Conservation (phyloP, 768 basidiomycete genomes). For the Leccinum uliginosum region DNA sequence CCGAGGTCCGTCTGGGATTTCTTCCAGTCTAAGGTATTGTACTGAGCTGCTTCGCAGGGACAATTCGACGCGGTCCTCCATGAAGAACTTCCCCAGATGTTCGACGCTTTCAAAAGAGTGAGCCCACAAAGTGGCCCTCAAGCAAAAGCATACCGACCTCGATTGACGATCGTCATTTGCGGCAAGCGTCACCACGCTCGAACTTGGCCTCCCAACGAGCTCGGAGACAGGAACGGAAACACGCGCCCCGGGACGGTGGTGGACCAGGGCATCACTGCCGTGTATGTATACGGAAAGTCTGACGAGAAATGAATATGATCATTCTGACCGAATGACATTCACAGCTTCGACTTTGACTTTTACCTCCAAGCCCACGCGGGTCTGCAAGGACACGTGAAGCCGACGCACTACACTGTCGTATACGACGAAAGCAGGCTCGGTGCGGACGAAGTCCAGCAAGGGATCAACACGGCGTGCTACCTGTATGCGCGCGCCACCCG, state of each 20-base stretch:
- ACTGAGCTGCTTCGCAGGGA: constrained; percentile 41
- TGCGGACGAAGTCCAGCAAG: constrained; percentile 71
- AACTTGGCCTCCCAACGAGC: constrained; percentile 50
- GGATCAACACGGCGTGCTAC: constrained; percentile 66
- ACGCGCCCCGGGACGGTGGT: constrained; percentile 77
- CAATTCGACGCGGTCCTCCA: constrained; percentile 62
- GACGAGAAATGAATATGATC: neutral
- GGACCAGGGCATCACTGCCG: constrained; percentile 71
- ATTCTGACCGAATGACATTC: neutral
- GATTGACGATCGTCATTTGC: constrained; percentile 71
- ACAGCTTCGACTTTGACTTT: constrained; percentile 60
- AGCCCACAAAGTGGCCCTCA: constrained; percentile 41
- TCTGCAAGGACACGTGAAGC: constrained; percentile 62
- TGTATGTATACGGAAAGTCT: constrained; percentile 35
- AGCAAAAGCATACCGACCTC: constrained; percentile 50
- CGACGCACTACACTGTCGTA: constrained; percentile 77
- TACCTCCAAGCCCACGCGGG: constrained; percentile 74
- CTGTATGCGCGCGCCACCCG: constrained; percentile 81
- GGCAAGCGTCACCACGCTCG: constrained; percentile 65
- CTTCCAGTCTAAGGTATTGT: neutral
- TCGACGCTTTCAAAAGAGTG: constrained; percentile 49
- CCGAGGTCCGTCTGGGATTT: constrained; percentile 48
- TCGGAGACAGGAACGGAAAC: constrained; percentile 66
- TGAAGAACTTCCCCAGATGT: constrained; percentile 60
- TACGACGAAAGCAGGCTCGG: constrained; percentile 72